phyloP scores from a whole-genome alignment of 371 early-diverging fungal genomes.

The Syncephalis plumigaleata region DNA sequence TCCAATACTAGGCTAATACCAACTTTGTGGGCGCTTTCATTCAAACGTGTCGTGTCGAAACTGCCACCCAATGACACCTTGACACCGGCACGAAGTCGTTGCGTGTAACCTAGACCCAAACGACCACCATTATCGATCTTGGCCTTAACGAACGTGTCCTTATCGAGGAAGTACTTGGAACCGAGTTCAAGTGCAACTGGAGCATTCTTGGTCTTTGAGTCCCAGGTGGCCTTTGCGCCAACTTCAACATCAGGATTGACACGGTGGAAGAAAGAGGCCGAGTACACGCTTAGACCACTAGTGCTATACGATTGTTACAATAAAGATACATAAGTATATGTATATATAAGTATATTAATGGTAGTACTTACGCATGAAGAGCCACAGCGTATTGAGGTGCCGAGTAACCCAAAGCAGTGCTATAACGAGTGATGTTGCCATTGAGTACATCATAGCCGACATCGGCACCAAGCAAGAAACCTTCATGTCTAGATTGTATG shows the following conservation, averaged over 20 bases:
- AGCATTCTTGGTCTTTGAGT: slow-evolving; percentile 41
- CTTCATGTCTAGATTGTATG: slow-evolving; percentile 55
- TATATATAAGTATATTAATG: no score
- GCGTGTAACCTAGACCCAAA: slow-evolving; percentile 86
- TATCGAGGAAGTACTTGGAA: slow-evolving; percentile 82
- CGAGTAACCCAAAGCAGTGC: slow-evolving; percentile 69
- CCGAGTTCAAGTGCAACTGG: slow-evolving; percentile 85
- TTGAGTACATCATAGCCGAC: slow-evolving; percentile 78
- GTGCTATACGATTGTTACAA: slow-evolving; percentile 14
- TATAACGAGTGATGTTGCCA: slow-evolving; percentile 73
- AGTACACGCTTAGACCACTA: slow-evolving; percentile 40
- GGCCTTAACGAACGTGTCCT: slow-evolving; percentile 80
- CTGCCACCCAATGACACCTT: slow-evolving; percentile 84
- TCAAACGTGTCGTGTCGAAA: slow-evolving; percentile 79
- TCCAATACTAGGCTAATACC: slow-evolving; percentile 22
- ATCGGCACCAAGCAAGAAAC: slow-evolving; percentile 82
- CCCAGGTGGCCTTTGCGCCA: slow-evolving; percentile 85
- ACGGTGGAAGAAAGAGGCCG: slow-evolving; percentile 92
- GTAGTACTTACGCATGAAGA: slow-evolving; percentile 61
- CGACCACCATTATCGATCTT: slow-evolving; percentile 91
- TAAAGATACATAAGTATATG: no score
- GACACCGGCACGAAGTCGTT: slow-evolving; percentile 83
- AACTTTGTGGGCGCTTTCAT: slow-evolving; percentile 91
- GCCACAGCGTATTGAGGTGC: slow-evolving; percentile 75
- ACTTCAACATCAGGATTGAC: slow-evolving; percentile 80